phyloP scores from a whole-genome alignment of 768 basidiomycete genomes.

The Trametes cingulata region DNA sequence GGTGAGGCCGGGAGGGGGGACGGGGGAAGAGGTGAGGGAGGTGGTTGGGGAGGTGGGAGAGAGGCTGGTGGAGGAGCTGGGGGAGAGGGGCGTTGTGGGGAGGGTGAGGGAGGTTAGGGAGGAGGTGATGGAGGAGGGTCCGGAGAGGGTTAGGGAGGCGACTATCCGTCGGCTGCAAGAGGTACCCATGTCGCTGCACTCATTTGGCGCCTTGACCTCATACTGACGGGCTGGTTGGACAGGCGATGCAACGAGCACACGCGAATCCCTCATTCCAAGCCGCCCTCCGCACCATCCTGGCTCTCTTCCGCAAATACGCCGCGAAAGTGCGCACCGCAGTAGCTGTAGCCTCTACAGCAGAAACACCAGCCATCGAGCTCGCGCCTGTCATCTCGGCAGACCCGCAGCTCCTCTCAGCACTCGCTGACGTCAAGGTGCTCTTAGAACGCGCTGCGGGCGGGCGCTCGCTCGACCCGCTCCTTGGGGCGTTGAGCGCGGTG shows the following conservation, averaged over 20 bases:
- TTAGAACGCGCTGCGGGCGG: conserved; percentile 24
- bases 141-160: conserved; percentile 21
- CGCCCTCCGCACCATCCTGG: conserved; percentile 21
- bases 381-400: conserved; percentile 25
- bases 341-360: neutral
- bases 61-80: neutral
- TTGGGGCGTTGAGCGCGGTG: neutral
- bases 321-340: conserved; percentile 2
- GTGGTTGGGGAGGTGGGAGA: neutral
- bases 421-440: conserved; percentile 18
- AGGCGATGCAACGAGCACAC: conserved; percentile 23
- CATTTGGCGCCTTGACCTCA: neutral
- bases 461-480: conserved; percentile 13
- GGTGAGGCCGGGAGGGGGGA: conserved; percentile 6
- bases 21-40: neutral
- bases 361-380: conserved; percentile 15
- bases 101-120: conserved; percentile 1
- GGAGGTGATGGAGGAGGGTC: conserved; percentile 6
- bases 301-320: conserved; percentile 21
- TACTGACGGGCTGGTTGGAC: neutral
- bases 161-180: conserved; percentile 22
- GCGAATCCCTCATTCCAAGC: conserved; percentile 16
- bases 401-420: conserved; percentile 11
- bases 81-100: neutral
- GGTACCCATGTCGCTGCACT: conserved; percentile 6